Evolutionary conservation across 306 rosid genomes (phyloP), one percentile per base, ranked within the genome.

Genomic region (Dalbergia cultrata): DNA sequence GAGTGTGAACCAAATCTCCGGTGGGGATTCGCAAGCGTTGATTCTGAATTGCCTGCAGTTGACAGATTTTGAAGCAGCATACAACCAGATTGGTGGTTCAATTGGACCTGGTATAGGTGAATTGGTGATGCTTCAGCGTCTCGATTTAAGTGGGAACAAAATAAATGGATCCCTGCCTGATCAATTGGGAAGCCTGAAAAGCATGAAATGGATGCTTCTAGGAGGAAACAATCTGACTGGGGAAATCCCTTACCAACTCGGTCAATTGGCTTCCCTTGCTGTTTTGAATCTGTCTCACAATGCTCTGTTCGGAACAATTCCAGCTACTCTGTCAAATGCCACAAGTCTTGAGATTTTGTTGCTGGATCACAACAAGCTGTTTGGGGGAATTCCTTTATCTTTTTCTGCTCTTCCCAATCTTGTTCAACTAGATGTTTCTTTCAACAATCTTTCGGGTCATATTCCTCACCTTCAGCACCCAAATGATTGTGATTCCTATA

Each of bases 381-480:
- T 13, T 17, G 89, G 91, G 72, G 87, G 80, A 61, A 80, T 88
- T 69, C 87, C 91, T 77, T 66, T 47, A 5, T 65, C 69, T 7
- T 75, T 88, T 75, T 83, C 89, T 22, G 35, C 85, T 16, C 81
- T 88, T 56, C 21, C 86, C 68, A 60, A 67, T 58, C 89, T 88
- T 58, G 78, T 57, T 45, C 75, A 81, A n/a, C 77, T 88, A 44
- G 84, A 85, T 81, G 87, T 88, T 52, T 85, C 91, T 70, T 88
- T 77, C 80, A 88, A 88, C 69, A 88, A 88, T 50, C 89, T 88
- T 65, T 88, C 91, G 12, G 91, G 91, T 77, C 87, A 80, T 77
- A 88, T 88, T 77, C 91, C 91, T 18, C 80, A 39, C 75, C 84
- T 88, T 70, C 80, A 74, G 80, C 87, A 70, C 68, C 75, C 61